A percentile compares a stretch with the other conserved stretches of the same genome.
These are phyloP conservation scores for Rhodotorula sp. DNA, from an alignment of 1,284 basidiomycete genomes.

Conservation along the genomic window DNA sequence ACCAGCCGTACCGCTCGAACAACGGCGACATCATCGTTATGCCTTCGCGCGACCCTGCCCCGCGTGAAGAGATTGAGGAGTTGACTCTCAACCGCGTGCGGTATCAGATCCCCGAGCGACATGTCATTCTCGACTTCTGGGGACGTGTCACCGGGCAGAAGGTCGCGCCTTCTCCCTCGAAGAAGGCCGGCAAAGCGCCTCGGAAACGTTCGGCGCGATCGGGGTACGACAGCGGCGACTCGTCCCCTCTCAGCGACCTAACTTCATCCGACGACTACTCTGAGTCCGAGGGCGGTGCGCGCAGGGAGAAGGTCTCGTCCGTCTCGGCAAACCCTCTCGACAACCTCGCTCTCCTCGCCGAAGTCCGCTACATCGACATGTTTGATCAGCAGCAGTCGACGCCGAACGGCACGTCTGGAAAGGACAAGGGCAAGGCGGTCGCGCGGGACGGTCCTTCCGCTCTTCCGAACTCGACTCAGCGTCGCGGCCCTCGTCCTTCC, in stretches of 20 bases:
- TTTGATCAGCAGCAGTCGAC: neutral
- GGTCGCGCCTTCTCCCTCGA: neutral
- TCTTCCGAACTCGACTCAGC: slow-evolving; percentile 10
- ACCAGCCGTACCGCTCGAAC: slow-evolving; percentile 68
- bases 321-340: slow-evolving; percentile 20
- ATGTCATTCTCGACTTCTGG: slow-evolving; percentile 95
- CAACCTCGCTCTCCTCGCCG: slow-evolving; percentile 35
- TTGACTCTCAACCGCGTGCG: slow-evolving; percentile 61
- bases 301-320: neutral
- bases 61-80: slow-evolving; percentile 51
- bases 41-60: slow-evolving; percentile 59
- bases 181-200: slow-evolving; percentile 18
- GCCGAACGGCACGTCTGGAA: slow-evolving; percentile 1
- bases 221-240: slow-evolving; percentile 17
- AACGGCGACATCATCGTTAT: slow-evolving; percentile 90
- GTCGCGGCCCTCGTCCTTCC: neutral
- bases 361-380: slow-evolving; percentile 29
- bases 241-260: slow-evolving; percentile 10
- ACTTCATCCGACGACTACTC: slow-evolving; percentile 23
- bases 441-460: slow-evolving; percentile 13
- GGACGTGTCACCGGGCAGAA: slow-evolving; percentile 48
- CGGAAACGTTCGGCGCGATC: slow-evolving; percentile 1
- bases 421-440: neutral
- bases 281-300: neutral
- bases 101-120: slow-evolving; percentile 89